phyloP scores from a whole-genome alignment of 2,329 filamentous ascomycete species.

The Drechslerella stenobrocha region DNA sequence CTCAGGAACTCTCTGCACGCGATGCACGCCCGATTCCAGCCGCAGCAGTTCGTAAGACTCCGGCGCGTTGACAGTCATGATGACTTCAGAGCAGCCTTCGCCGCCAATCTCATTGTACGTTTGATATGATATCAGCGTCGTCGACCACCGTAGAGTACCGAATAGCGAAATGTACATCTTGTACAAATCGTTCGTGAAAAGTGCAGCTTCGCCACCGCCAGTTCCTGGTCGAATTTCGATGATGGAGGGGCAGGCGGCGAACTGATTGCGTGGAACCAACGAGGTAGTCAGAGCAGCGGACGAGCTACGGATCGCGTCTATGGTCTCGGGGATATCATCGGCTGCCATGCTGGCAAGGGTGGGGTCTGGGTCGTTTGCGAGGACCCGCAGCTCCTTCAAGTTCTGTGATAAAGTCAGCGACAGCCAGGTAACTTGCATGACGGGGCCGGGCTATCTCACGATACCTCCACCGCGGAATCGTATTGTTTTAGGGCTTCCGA shows the following conservation, averaged over 20 bases:
- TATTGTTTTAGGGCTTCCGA: constrained; percentile 64
- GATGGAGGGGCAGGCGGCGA: constrained; percentile 84
- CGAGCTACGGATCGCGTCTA: constrained; percentile 65
- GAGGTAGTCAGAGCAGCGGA: constrained; percentile 71
- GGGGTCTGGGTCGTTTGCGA: constrained; percentile 71
- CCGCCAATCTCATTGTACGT: constrained; percentile 63
- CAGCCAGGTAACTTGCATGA: background rate
- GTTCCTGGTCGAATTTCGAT: constrained; percentile 90
- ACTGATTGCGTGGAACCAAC: constrained; percentile 84
- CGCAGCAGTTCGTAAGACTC: constrained; percentile 81
- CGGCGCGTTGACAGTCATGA: constrained; percentile 76
- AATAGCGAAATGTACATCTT: constrained; percentile 89
- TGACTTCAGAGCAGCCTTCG: constrained; percentile 73
- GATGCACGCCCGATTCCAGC: constrained; percentile 89
- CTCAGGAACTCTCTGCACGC: constrained; percentile 92
- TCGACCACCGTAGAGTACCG: constrained; percentile 57
- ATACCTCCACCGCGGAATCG: constrained; percentile 62
- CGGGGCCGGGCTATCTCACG: constrained; percentile 57
- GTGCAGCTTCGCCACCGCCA: constrained; percentile 84
- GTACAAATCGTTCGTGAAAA: constrained; percentile 84
- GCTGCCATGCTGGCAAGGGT: constrained; percentile 65
- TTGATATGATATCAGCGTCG: constrained; percentile 56
- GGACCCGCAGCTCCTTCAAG: constrained; percentile 71
- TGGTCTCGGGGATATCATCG: constrained; percentile 72
- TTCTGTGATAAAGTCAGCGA: constrained; percentile 53